A percentile compares a stretch with the other conserved stretches of the same genome.
phyloP scores from a whole-genome alignment of 1,139 yeast genomes.

The Pichia sp. region DNA sequence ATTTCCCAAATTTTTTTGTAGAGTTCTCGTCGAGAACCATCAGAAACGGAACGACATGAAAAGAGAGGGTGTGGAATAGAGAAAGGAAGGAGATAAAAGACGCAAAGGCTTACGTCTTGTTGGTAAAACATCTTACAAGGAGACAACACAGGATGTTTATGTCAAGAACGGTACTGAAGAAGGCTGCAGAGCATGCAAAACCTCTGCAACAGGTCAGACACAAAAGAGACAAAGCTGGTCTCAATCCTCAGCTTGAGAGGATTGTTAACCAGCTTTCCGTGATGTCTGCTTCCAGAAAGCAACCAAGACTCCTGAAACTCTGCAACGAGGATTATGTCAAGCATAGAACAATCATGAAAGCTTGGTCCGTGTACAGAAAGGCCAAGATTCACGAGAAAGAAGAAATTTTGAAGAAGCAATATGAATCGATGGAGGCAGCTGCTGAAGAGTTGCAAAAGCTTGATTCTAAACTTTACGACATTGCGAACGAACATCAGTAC shows the following conservation, averaged over 20 bases:
- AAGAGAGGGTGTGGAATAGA: background rate
- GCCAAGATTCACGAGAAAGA: constrained; percentile 37
- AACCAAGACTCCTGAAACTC: constrained; percentile 73
- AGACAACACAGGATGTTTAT: constrained; percentile 9
- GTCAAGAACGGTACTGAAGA: background rate
- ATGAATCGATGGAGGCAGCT: constrained; percentile 62
- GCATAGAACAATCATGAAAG: constrained; percentile 77
- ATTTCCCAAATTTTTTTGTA: background rate
- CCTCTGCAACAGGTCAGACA: constrained; percentile 27
- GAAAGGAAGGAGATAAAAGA: no score
- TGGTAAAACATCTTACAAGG: background rate
- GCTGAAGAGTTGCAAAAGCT: constrained; percentile 61
- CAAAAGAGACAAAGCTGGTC: constrained; percentile 37
- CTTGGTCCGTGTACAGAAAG: constrained; percentile 68
- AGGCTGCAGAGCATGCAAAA: background rate
- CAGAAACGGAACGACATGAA: background rate
- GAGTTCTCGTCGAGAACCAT: background rate
- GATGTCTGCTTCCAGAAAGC: constrained; percentile 79
- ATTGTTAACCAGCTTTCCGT: constrained; percentile 76
- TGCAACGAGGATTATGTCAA: constrained; percentile 80
- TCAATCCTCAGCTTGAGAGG: constrained; percentile 29
- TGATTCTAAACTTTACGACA: constrained; percentile 46
- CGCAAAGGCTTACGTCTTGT: no score
- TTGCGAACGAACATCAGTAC: constrained; percentile 45
- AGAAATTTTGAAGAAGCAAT: constrained; percentile 56